Evolutionary conservation across 192 early-diverging fungal genomes (phyloP).

Genomic region (Lobosporangium transversale): DNA sequence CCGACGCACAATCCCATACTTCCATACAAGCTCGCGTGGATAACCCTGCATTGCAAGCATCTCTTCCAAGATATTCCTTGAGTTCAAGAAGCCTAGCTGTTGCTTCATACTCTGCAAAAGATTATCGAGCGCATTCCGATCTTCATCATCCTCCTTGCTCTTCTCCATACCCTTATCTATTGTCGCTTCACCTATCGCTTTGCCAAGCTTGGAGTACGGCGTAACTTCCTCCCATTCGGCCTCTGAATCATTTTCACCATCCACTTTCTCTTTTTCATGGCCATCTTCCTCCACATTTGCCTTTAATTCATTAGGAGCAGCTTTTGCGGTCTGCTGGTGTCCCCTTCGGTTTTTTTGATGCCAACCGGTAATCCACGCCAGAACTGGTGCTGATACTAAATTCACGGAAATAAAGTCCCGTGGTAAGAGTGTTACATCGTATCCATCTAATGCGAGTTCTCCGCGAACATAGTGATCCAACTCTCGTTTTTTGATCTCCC

Average conservation of each 20-base stretch:
- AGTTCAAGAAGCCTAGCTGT: constrained; percentile 17
- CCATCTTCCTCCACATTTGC: not conserved
- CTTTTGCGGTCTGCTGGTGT: not conserved
- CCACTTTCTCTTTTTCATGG: too few relatives aligned
- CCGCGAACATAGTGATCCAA: constrained; percentile 14
- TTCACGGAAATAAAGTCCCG: constrained; percentile 33
- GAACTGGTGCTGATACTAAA: constrained; percentile 18
- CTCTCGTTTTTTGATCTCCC: constrained; percentile 10
- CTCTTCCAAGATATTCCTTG: constrained; percentile 36
- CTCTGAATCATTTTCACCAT: not conserved
- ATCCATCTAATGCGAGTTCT: constrained; percentile 28
- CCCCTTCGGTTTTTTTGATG: not conserved
- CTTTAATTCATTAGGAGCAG: not conserved
- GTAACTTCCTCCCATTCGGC: constrained; percentile 26
- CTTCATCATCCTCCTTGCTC: not conserved
- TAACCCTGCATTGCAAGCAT: constrained; percentile 34
- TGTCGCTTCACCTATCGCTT: not conserved
- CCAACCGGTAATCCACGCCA: constrained; percentile 24
- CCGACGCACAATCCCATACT: constrained; percentile 35
- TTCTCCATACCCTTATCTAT: not conserved
- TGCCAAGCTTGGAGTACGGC: not conserved
- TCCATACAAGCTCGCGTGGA: constrained; percentile 40
- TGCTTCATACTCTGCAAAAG: constrained; percentile 12
- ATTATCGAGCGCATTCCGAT: constrained; percentile 7
- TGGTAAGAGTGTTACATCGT: constrained; percentile 21